A percentile compares a stretch with the other conserved stretches of the same genome.
Conservation (phyloP, 495 filamentous ascomycete genomes). For the Penicillium longicatenatum region DNA sequence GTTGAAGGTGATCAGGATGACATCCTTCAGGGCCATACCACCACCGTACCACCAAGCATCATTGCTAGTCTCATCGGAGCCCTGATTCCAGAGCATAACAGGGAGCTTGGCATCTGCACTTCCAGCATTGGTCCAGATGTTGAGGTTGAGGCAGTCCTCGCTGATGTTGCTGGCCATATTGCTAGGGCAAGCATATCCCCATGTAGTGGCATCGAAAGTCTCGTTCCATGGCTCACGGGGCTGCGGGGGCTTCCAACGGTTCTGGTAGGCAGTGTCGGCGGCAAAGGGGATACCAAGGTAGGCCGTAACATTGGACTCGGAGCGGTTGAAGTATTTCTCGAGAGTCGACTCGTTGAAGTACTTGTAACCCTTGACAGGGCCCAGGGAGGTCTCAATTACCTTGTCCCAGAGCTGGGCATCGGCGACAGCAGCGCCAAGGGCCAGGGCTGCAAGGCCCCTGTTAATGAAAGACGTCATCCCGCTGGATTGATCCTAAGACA, state of each 20-base stretch:
- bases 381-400: conserved; percentile 29
- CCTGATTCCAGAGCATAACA: conserved; percentile 33
- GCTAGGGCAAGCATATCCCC: conserved; percentile 29
- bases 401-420: conserved; percentile 26
- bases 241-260: conserved; percentile 34
- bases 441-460: conserved; percentile 15
- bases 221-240: conserved; percentile 29
- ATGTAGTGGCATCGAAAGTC: conserved; percentile 23
- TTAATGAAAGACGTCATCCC: conserved; percentile 15
- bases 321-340: conserved; percentile 33
- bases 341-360: conserved; percentile 33
- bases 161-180: conserved; percentile 15
- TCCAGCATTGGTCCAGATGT: conserved; percentile 32
- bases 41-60: conserved; percentile 30
- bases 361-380: conserved; percentile 30
- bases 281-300: conserved; percentile 32
- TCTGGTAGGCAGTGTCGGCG: conserved; percentile 30
- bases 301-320: conserved; percentile 52
- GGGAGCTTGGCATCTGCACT: conserved; percentile 29
- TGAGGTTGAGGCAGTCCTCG: conserved; percentile 35
- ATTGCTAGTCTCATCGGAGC: conserved; percentile 31
- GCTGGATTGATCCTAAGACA: neutral
- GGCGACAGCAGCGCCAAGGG: conserved; percentile 18
- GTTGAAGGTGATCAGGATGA: conserved; percentile 71
- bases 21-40: conserved; percentile 36